Base-by-base conservation (phyloP, 2,329 filamentous ascomycete genomes). In the Emmonsiellopsis sp. region DNA sequence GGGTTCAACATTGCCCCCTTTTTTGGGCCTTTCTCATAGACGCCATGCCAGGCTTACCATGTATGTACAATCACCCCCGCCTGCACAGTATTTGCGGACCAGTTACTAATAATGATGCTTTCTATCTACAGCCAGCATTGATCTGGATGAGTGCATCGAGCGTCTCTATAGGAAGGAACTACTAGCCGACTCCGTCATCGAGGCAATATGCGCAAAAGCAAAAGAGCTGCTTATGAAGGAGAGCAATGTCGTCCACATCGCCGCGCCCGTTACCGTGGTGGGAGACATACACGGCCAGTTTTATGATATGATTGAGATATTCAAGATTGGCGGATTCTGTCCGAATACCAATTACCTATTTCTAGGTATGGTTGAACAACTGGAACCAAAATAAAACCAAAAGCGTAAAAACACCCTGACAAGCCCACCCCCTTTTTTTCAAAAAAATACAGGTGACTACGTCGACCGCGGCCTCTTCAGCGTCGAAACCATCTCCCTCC, bases 211-310 rank as follows among this genome's bases (percentile, higher is more conserved):
- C 76, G 91, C 93, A 71, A 98, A 98, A 73, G 93, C 94, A 20
- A 98, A 98, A 70, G 93, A 98, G 77, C 79, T 98, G 63, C 81
- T 98, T 62, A 98, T 98, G 93, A 92, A 94, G 69, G 93, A 98
- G 82, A 97, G 92, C 81, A 98, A 98, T 74, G 93, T 98, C 58
- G 93, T 98, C 56, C 93, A 98, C 71, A 94, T 98, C 58, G 84
- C 84, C 63, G 91, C 93, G 34, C 93, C 93, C 1, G 89, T 98
- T 55, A 98, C 93, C 13, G 93, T 98, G 8, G 93, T 98, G 40
- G 93, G 93, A 61, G 93, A 98, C 70, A 98, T 98, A 62, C 93
- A 98, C 71, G 93, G 93, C 55, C 93, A 98, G 73, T 98, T 98
- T 76, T 97, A 92, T 72, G 93, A 98, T 71, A 83, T 98, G 75